A percentile compares a stretch with the other conserved stretches of the same genome.
Conservation (phyloP, 129 eudicot species). For the Apium graveolens region DNA sequence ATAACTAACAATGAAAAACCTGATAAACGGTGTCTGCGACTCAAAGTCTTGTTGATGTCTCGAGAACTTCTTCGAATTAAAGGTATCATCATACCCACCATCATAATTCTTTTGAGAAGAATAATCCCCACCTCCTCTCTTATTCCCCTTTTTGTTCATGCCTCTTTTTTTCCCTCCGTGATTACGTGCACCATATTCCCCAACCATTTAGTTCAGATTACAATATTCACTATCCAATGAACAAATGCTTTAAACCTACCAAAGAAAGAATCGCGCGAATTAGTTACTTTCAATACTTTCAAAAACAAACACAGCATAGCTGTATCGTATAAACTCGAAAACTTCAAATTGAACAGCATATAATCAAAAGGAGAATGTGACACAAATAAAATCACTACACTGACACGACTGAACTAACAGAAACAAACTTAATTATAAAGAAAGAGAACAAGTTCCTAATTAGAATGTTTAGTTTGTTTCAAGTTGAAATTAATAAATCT, state of each 20-base stretch:
- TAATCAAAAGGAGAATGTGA: neutral
- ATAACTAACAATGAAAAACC: constrained; percentile 27
- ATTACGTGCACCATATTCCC: constrained; percentile 21
- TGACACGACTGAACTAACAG: neutral
- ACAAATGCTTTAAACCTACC: constrained; percentile 36
- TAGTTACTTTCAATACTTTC: no score
- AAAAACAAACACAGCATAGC: neutral
- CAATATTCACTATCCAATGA: constrained; percentile 22
- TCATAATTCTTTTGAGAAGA: constrained; percentile 25
- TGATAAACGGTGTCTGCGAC: constrained; percentile 53
- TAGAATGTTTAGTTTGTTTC: no score
- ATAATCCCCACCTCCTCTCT: constrained; percentile 31
- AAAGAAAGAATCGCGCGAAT: neutral
- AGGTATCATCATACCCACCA: constrained; percentile 17
- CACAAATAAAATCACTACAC: neutral
- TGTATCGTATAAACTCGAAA: neutral
- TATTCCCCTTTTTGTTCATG: constrained; percentile 46
- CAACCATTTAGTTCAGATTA: constrained; percentile 21
- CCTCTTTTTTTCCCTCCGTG: constrained; percentile 38
- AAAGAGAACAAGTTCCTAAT: neutral
- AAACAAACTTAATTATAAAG: neutral
- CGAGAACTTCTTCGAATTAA: constrained; percentile 23
- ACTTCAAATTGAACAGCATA: neutral
- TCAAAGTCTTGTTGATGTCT: constrained; percentile 29
- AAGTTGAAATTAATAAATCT: no score